Evolutionary conservation across 2,329 filamentous ascomycete species (phyloP).

Genomic region (Claviceps digitariae): DNA sequence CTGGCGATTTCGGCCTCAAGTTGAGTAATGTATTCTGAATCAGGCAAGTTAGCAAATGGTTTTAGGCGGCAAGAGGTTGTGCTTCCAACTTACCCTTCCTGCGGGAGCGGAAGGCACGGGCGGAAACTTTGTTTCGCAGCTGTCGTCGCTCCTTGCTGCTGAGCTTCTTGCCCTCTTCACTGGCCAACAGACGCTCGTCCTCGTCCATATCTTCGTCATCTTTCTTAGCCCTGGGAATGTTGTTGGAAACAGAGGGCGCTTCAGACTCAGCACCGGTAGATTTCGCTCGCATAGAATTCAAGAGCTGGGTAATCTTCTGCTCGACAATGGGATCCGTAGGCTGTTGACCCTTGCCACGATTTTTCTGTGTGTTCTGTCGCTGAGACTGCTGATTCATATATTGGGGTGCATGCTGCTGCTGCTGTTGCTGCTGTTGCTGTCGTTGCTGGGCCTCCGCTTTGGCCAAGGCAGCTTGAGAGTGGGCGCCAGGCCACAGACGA

Average conservation of each 20-base stretch:
- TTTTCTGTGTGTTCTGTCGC: slow-evolving; percentile 34
- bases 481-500: slow-evolving; percentile 84
- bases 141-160: slow-evolving; percentile 94
- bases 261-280: slow-evolving; percentile 35
- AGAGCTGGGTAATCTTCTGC: slow-evolving; percentile 83
- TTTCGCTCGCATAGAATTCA: slow-evolving; percentile 84
- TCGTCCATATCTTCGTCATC: slow-evolving; percentile 99
- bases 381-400: slow-evolving; percentile 27
- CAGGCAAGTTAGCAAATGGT: not conserved
- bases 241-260: slow-evolving; percentile 38
- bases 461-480: slow-evolving; percentile 72
- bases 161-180: slow-evolving; percentile 98
- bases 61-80: not conserved
- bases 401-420: slow-evolving; percentile 53
- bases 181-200: slow-evolving; percentile 85
- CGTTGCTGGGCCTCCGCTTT: slow-evolving; percentile 60
- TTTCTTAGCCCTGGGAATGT: slow-evolving; percentile 67
- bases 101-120: slow-evolving; percentile 91
- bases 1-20: slow-evolving; percentile 78
- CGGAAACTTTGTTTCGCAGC: slow-evolving; percentile 97
- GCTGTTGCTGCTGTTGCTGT: slow-evolving; percentile 48
- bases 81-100: slow-evolving; percentile 66
- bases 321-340: slow-evolving; percentile 61
- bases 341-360: slow-evolving; percentile 36
- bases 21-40: slow-evolving; percentile 84